phyloP scores from a whole-genome alignment of 2,329 filamentous ascomycete species.

The Byssochlamys sp. region DNA sequence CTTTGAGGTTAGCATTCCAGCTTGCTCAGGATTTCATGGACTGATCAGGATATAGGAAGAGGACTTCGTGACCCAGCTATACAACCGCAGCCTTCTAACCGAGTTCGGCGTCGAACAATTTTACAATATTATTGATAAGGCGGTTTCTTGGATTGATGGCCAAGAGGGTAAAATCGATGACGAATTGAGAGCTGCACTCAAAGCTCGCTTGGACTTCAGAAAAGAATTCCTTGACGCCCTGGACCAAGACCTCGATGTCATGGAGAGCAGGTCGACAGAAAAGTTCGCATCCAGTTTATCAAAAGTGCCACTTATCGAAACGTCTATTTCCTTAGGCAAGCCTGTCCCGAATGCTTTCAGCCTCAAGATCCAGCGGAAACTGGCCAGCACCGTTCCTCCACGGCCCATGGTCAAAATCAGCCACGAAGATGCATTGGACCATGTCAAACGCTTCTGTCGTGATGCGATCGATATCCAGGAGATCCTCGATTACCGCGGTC shows the following conservation, averaged over 20 bases:
- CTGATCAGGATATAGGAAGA: conserved; percentile 57
- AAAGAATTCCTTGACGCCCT: conserved; percentile 38
- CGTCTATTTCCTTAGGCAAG: conserved; percentile 53
- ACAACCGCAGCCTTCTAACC: conserved; percentile 66
- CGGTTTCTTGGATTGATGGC: conserved; percentile 43
- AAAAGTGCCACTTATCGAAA: conserved; percentile 47
- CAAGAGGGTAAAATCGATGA: conserved; percentile 23
- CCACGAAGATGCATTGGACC: conserved; percentile 60
- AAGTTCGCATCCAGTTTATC: conserved; percentile 26
- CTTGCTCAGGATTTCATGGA: neutral
- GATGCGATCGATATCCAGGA: conserved; percentile 62
- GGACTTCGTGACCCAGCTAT: conserved; percentile 89
- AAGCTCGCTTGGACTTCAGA: conserved; percentile 57
- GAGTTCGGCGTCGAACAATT: conserved; percentile 51
- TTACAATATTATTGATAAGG: conserved; percentile 45
- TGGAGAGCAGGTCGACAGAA: conserved; percentile 20
- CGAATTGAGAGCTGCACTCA: conserved; percentile 46
- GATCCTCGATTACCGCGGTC: conserved; percentile 58
- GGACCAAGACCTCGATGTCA: conserved; percentile 24
- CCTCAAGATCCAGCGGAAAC: conserved; percentile 75
- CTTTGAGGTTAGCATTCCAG: conserved; percentile 59
- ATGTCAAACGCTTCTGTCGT: conserved; percentile 60
- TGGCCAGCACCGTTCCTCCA: conserved; percentile 89
- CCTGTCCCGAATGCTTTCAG: conserved; percentile 73
- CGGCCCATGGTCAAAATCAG: conserved; percentile 72